Evolutionary conservation across 148 eudicot genomes (phyloP), one percentile per base, ranked within the genome.

Genomic region (Linanthus parryae): DNA sequence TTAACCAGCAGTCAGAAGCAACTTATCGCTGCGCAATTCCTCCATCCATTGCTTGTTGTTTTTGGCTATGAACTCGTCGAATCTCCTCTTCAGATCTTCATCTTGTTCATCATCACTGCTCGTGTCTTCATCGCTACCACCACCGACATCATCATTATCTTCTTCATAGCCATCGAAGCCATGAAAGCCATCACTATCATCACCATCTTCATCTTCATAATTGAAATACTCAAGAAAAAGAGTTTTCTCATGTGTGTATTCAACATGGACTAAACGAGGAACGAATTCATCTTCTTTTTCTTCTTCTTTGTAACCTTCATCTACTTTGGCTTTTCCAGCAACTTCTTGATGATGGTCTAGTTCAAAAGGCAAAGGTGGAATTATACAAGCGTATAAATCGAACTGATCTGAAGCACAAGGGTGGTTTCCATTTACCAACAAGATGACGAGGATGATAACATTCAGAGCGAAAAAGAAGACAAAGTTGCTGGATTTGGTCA

Each of bases 1-100:
- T 48, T 13, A 20, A 59, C n/a, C 48, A 7, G 41, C 3, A 0
- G 48, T 40, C 28, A 12, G 9, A 14, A 27, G 56, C 17, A 38
- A 24, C 43, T 65, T 57, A 24, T 57, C 69, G 25, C 12, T 51
- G 5, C 50, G 17, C 57, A 42, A 45, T 47, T 65, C 63, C 41
- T 65, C 69, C 50, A 40, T 34, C 69, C 69, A 58, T 20, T 35
- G 33, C 31, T 20, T 44, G 22, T 13, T 34, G 30, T 25, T 44
- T 31, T 42, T 65, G 26, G 52, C 69, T 16, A 65, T 57, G 57
- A 65, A 65, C 28, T 51, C 58, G 18, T 65, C 69, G 21, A 51
- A 7, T 23, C 47, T 48, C 27, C 33, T 43, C 25, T 34, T 51
- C 1, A 65, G 44, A 21, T 57, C 58, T 1, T 57, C 58, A 3